Percentiles rank a stretch among this genome's conserved stretches.
These are phyloP conservation scores for Chlorella sp. DNA, from an alignment of 139 green algal genomes.

Conservation along the genomic window DNA sequence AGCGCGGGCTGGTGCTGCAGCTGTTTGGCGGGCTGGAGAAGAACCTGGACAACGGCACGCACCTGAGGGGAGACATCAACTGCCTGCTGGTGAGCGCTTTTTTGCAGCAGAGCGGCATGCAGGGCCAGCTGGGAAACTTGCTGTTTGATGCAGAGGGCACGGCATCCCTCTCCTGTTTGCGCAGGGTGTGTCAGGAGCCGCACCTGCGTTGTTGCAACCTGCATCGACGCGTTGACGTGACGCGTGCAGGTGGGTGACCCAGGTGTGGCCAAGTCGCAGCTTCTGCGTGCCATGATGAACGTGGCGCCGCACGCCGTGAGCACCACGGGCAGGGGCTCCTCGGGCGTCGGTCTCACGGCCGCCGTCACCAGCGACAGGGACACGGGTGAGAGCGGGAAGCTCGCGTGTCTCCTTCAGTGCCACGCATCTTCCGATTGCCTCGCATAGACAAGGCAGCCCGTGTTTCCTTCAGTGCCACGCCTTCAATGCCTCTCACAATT, in stretches of 20 bases:
- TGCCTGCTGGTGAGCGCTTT: conserved; percentile 73
- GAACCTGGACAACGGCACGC: conserved; percentile 65
- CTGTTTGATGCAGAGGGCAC: too few relatives aligned
- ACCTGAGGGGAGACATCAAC: conserved; percentile 98
- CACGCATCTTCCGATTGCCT: too few relatives aligned
- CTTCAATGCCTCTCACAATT: too few relatives aligned
- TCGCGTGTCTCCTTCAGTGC: too few relatives aligned
- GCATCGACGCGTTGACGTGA: too few relatives aligned
- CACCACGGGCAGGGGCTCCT: conserved; percentile 94
- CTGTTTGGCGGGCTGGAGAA: conserved; percentile 65
- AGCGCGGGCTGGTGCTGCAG: conserved; percentile 64
- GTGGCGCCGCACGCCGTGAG: conserved; percentile 85
- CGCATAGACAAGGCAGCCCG: too few relatives aligned
- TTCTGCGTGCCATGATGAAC: conserved; percentile 93
- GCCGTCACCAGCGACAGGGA: conserved; percentile 85
- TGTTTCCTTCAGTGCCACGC: too few relatives aligned
- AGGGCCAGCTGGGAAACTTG: too few relatives aligned
- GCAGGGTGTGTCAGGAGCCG: too few relatives aligned
- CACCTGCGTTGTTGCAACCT: too few relatives aligned
- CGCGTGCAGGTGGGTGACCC: conserved; percentile 60
- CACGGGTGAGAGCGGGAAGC: conserved; percentile 21
- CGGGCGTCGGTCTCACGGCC: conserved; percentile 94
- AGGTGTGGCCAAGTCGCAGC: conserved; percentile 93
- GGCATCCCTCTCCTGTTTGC: too few relatives aligned
- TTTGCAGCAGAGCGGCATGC: too few relatives aligned